phyloP scores from a whole-genome alignment of 768 basidiomycete genomes.

The Suillus subluteus region DNA sequence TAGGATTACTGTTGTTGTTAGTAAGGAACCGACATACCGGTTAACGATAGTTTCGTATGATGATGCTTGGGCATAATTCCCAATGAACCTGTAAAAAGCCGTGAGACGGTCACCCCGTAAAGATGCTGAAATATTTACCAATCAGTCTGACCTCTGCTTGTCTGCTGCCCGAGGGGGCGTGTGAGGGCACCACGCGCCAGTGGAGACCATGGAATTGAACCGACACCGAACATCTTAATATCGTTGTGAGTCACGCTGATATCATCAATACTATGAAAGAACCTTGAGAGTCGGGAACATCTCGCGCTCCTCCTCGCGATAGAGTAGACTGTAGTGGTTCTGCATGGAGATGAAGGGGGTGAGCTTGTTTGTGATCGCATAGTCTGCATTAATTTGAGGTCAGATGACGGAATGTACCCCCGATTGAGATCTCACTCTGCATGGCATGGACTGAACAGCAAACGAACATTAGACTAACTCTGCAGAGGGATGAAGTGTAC shows the following conservation, averaged over 20 bases:
- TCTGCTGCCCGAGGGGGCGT: conserved; percentile 37
- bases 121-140: conserved; percentile 18
- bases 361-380: conserved; percentile 45
- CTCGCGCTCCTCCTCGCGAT: conserved; percentile 64
- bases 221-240: conserved; percentile 44
- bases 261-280: neutral
- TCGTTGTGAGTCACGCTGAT: conserved; percentile 10
- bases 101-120: conserved; percentile 13
- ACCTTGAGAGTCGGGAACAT: conserved; percentile 56
- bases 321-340: conserved; percentile 58
- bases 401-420: neutral
- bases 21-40: conserved; percentile 20
- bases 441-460: conserved; percentile 39
- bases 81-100: conserved; percentile 24
- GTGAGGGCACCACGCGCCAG: conserved; percentile 41
- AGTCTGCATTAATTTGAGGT: conserved; percentile 27
- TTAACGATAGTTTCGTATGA: conserved; percentile 33
- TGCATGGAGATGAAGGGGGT: conserved; percentile 69
- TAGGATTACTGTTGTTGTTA: conserved; percentile 1
- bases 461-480: neutral
- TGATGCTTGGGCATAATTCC: conserved; percentile 25
- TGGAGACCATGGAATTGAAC: conserved; percentile 50
- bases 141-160: conserved; percentile 26
- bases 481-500: conserved; percentile 8
- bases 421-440: conserved; percentile 35